Percentiles rank a stretch among this genome's conserved stretches.
phyloP scores from a whole-genome alignment of 1,139 yeast genomes.

The Taphrina populina region DNA sequence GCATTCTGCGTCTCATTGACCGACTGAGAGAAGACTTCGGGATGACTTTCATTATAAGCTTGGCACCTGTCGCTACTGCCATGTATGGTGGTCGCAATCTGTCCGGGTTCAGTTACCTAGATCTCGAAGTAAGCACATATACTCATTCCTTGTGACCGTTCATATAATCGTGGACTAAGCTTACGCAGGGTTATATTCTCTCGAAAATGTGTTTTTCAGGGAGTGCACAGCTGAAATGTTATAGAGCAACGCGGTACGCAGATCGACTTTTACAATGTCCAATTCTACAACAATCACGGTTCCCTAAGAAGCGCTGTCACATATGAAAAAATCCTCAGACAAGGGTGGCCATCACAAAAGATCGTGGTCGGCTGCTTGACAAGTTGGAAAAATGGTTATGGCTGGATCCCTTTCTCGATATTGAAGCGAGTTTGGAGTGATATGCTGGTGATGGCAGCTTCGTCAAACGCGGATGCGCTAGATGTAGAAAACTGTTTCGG shows the following conservation, averaged over 20 bases:
- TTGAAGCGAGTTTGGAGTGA: background rate
- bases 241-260: too few species aligned
- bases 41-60: slow-evolving; percentile 3
- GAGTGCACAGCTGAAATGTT: too few species aligned
- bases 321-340: slow-evolving; percentile 6
- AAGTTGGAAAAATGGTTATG: slow-evolving; percentile 11
- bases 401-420: slow-evolving; percentile 18
- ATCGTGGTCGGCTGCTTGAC: slow-evolving; percentile 24
- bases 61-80: slow-evolving; percentile 30
- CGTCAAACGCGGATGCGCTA: too few species aligned
- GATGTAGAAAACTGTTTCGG: background rate
- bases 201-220: too few species aligned
- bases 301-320: background rate
- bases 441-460: too few species aligned
- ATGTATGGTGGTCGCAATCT: slow-evolving; percentile 8
- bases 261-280: slow-evolving; percentile 23
- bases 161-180: too few species aligned
- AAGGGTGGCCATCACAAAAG: slow-evolving; percentile 5
- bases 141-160: too few species aligned
- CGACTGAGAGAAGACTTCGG: slow-evolving; percentile 10
- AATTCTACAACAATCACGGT: slow-evolving; percentile 17
- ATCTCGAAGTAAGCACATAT: slow-evolving; percentile 7
- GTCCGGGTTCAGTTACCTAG: slow-evolving; percentile 22
- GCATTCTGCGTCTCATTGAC: slow-evolving; percentile 22
- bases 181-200: too few species aligned